Evolutionary conservation across 225 moss, liverwort and hornwort species (phyloP), one percentile per base, ranked within the genome.

Genomic region (Climacium dendroides): DNA sequence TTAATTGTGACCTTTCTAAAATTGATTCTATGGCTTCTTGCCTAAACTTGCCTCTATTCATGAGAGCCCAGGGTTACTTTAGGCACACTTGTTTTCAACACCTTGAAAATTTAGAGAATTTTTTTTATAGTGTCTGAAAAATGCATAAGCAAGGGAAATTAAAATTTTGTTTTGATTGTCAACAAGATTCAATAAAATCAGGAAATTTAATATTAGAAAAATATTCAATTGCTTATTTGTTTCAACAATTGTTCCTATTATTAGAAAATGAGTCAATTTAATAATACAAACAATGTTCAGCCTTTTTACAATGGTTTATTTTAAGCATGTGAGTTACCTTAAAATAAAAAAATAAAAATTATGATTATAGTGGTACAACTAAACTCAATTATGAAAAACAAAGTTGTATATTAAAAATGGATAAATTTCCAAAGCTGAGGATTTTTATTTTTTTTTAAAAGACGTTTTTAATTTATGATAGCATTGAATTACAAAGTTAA

Each of bases 401-500:
- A 19, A 48, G 5, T 74, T 50, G 32, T 12, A 50, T 4, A 74
- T 10, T 5, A 13, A 19, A 74, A 19, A 74, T 32, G 11, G 7
- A 19, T 48, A 8, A 48, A 19, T 30, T 13, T 48, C 7, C 5
- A 43, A 28, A 16, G 28, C 0, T 0, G 1, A 43, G 10, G 9
- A 43, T 16, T 15, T 47, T 47, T 2, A 13, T 48, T 48, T 48
- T 43, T n/a, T 7, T 29, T 17, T 4, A 48, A 74, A 74, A 45
- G 7, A 19, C 7, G 48, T 74, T 32, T 20, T 72, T 3, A 45
- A 16, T 9, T 15, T 3, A 72, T 0, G 0, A 1, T 13, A 3
- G 9, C 16, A 28, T 45, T 45, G 28, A 43, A 71, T 71, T 66
- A 4, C 3, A 69, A 1, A 69, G 13, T 69, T 23, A 4, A n/a